Conservation (phyloP, 2,329 filamentous ascomycete species). For the Aspergillus sojae region DNA sequence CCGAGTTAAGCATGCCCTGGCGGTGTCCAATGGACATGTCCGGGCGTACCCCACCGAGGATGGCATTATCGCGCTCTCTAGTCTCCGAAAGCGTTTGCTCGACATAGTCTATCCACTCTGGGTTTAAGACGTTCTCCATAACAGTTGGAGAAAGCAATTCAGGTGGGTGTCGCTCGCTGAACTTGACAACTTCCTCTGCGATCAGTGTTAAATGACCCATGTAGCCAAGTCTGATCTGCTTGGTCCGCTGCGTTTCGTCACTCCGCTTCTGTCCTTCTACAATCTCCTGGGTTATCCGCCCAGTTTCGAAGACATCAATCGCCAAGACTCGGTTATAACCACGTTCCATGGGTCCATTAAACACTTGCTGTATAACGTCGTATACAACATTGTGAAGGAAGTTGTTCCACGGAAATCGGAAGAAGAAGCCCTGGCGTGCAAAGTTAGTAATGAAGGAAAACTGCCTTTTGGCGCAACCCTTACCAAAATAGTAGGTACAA, state of each 20-base stretch:
- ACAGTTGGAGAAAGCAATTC: constrained; percentile 83
- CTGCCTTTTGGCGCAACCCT: constrained; percentile 38
- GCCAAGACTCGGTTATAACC: constrained; percentile 89
- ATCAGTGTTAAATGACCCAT: constrained; percentile 98
- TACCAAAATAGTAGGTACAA: constrained; percentile 94
- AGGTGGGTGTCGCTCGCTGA: constrained; percentile 89
- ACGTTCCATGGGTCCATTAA: constrained; percentile 96
- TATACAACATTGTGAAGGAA: constrained; percentile 99
- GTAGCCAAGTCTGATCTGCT: constrained; percentile 90
- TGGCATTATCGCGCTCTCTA: constrained; percentile 94
- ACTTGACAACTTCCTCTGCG: constrained; percentile 97
- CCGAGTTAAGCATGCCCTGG: constrained; percentile 63
- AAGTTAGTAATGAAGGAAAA: constrained; percentile 9
- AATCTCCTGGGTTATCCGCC: constrained; percentile 86
- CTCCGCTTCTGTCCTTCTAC: constrained; percentile 86
- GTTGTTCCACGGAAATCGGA: constrained; percentile 98
- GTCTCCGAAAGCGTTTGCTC: constrained; percentile 92
- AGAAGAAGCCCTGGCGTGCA: constrained; percentile 80
- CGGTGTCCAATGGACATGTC: constrained; percentile 85
- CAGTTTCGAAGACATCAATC: constrained; percentile 88
- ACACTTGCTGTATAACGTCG: constrained; percentile 97
- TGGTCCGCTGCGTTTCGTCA: constrained; percentile 80
- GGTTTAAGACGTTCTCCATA: constrained; percentile 83
- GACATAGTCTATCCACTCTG: constrained; percentile 92
- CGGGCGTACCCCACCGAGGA: constrained; percentile 89